Conservation (phyloP, 2,329 filamentous ascomycete genomes). For the Aspergillus calidoustus region DNA sequence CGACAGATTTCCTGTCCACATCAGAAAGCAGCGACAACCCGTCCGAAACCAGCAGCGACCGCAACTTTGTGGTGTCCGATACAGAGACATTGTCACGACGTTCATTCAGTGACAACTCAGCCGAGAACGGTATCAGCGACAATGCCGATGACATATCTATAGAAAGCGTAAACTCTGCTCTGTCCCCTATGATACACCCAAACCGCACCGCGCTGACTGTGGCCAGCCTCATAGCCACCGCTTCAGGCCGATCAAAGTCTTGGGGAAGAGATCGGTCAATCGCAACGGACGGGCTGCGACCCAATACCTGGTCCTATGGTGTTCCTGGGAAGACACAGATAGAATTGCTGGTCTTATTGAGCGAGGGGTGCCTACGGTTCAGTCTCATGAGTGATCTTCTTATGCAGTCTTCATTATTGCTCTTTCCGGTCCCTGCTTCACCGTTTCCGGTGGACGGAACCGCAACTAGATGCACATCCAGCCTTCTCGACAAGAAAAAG, state of each 20-base stretch:
- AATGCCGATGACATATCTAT: slow-evolving; percentile 2
- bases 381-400: not conserved
- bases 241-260: slow-evolving; percentile 14
- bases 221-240: too few species aligned
- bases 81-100: not conserved
- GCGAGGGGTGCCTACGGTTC: not conserved
- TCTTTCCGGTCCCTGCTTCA: not conserved
- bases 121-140: slow-evolving; percentile 2
- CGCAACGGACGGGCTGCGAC: slow-evolving; percentile 3
- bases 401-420: too few species aligned
- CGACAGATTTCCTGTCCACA: too few species aligned
- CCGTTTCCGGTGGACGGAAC: not conserved
- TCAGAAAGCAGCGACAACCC: slow-evolving; percentile 1
- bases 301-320: slow-evolving; percentile 15
- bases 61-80: slow-evolving; percentile 16
- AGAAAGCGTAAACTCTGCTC: not conserved
- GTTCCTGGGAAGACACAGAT: slow-evolving; percentile 14
- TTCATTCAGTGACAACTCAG: slow-evolving; percentile 6
- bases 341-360: not conserved
- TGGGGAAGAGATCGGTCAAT: slow-evolving; percentile 7
- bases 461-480: not conserved
- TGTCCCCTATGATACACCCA: not conserved
- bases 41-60: slow-evolving; percentile 12
- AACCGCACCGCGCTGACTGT: not conserved
- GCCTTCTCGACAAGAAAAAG: slow-evolving; percentile 1